Percentiles rank a stretch among this genome's conserved stretches.
phyloP scores from a whole-genome alignment of 2,329 filamentous ascomycete species.

The Trichoderma polysporum region DNA sequence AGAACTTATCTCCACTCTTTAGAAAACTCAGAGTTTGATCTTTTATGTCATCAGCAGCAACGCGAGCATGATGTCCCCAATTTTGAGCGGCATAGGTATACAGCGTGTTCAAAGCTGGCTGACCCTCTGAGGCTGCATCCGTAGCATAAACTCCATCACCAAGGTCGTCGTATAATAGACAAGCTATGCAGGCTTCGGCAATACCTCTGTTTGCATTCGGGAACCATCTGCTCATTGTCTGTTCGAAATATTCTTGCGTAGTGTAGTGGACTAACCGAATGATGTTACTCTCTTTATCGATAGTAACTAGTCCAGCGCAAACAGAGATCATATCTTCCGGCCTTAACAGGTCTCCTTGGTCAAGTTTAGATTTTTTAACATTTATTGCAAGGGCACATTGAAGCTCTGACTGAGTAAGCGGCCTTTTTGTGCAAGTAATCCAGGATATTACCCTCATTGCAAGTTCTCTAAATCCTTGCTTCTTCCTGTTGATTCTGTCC shows the following conservation, averaged over 20 bases:
- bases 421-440: not conserved
- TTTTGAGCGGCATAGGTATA: no score
- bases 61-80: no score
- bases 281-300: not conserved
- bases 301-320: not conserved
- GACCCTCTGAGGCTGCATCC: no score
- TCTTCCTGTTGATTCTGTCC: not conserved
- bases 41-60: no score
- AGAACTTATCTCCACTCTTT: no score
- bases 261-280: not conserved
- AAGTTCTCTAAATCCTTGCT: not conserved
- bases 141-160: fast-evolving
- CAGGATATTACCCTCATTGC: not conserved
- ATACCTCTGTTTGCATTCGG: not conserved
- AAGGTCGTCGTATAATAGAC: not conserved
- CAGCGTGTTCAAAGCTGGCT: no score
- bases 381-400: not conserved
- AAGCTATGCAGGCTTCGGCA: fast-evolving
- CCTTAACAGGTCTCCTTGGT: not conserved
- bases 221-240: not conserved
- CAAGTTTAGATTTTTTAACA: not conserved
- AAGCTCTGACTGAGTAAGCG: not conserved
- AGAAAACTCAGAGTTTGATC: no score
- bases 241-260: not conserved
- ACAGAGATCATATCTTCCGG: not conserved